Evolutionary conservation across 2,329 filamentous ascomycete genomes (phyloP).

Genomic region (Teratosphaeria gauchensis): DNA sequence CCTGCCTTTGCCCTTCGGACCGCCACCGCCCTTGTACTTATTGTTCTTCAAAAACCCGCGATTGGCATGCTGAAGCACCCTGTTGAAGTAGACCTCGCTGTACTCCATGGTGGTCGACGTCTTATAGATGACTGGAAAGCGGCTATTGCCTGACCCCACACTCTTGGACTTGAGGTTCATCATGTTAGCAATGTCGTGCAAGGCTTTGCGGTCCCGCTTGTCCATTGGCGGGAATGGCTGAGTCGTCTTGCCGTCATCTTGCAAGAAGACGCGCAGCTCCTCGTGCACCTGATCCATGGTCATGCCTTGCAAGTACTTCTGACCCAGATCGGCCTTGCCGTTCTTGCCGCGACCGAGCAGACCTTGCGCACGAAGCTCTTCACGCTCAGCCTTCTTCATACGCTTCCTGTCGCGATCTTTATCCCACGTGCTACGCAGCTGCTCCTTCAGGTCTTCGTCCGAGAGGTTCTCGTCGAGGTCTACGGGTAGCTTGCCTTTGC

Average conservation of each 20-base stretch:
- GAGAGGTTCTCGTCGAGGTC: slow-evolving; percentile 29
- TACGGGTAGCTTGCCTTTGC: slow-evolving; percentile 35
- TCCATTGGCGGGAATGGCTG: slow-evolving; percentile 76
- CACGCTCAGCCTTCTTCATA: slow-evolving; percentile 37
- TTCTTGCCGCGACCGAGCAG: slow-evolving; percentile 27
- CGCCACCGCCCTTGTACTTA: slow-evolving; percentile 4
- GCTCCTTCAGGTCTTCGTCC: slow-evolving; percentile 34
- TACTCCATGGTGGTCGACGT: slow-evolving; percentile 57
- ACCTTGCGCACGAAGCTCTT: slow-evolving; percentile 36
- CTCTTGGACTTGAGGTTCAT: slow-evolving; percentile 80
- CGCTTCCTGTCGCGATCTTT: slow-evolving; percentile 38
- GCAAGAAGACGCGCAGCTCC: slow-evolving; percentile 64
- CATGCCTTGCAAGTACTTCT: slow-evolving; percentile 67
- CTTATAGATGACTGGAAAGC: slow-evolving; percentile 70
- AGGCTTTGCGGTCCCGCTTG: slow-evolving; percentile 61
- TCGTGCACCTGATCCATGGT: slow-evolving; percentile 58
- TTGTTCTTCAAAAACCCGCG: slow-evolving; percentile 43
- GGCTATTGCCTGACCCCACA: slow-evolving; percentile 58
- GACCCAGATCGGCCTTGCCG: slow-evolving; percentile 43
- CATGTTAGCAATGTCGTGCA: slow-evolving; percentile 68
- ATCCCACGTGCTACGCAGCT: slow-evolving; percentile 32
- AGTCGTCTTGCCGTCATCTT: slow-evolving; percentile 52
- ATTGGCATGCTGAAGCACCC: slow-evolving; percentile 26
- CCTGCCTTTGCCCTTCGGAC: slow-evolving; percentile 12
- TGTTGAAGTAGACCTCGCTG: slow-evolving; percentile 42